A percentile compares a stretch with the other conserved stretches of the same genome.
Evolutionary conservation across 2,329 filamentous ascomycete genomes (phyloP).

Genomic region (Colletotrichum melonis): DNA sequence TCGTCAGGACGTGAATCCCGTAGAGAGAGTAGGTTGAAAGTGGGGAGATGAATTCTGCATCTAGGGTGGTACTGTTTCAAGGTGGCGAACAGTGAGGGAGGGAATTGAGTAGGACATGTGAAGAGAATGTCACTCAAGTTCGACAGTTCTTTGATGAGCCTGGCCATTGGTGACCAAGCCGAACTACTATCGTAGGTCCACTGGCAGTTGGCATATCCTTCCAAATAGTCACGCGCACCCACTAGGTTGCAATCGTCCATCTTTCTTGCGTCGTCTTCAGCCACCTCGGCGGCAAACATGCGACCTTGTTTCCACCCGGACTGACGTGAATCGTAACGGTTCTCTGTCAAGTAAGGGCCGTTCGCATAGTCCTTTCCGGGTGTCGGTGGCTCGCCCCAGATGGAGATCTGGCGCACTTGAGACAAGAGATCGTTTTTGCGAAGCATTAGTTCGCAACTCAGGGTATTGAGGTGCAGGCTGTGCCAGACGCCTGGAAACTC

Average conservation of each 20-base stretch:
- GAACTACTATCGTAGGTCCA: background rate
- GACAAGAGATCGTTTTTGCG: background rate
- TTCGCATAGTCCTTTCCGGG: too few species aligned
- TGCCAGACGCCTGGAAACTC: background rate
- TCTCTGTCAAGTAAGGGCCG: background rate
- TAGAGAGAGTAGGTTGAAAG: background rate
- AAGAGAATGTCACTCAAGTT: background rate
- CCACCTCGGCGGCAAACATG: background rate
- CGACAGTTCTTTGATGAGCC: background rate
- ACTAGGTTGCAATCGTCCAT: background rate
- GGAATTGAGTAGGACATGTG: background rate
- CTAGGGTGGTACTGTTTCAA: background rate
- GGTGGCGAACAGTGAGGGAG: background rate
- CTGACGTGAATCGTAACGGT: background rate
- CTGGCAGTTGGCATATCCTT: background rate
- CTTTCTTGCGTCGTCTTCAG: background rate
- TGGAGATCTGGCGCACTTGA: background rate
- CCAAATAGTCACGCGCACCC: too few species aligned
- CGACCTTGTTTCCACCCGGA: background rate
- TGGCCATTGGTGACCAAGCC: background rate
- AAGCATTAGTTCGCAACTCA: background rate
- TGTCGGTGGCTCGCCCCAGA: background rate
- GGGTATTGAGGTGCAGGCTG: background rate
- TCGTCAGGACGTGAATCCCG: background rate
- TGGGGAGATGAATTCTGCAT: background rate